Evolutionary conservation across 169 alveolate species (phyloP).

Genomic region (Amoebophrya sp.): DNA sequence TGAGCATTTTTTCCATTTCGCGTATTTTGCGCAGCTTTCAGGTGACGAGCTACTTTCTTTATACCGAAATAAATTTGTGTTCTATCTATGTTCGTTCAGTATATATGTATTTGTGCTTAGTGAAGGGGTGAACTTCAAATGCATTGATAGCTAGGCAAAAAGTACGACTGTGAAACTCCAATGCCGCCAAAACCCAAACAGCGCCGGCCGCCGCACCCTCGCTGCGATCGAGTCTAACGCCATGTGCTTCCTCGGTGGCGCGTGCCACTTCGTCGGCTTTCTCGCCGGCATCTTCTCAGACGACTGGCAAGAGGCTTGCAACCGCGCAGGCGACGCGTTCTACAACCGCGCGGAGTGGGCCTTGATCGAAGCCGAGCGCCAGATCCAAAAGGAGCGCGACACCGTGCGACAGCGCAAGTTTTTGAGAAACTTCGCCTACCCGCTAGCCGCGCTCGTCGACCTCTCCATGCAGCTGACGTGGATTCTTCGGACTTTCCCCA

Average conservation of each 20-base stretch:
- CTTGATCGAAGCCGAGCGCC: background rate
- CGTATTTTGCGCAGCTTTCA: no score
- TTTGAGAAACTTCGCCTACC: background rate
- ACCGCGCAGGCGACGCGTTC: background rate
- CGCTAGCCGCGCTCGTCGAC: background rate
- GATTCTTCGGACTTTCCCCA: background rate
- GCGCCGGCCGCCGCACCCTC: background rate
- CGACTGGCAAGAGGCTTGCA: background rate
- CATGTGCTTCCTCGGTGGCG: background rate
- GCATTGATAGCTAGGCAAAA: no score
- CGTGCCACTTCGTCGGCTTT: background rate
- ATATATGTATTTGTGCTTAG: no score
- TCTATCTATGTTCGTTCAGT: no score
- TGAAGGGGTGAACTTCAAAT: no score
- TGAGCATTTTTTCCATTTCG: no score
- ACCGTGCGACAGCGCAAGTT: background rate
- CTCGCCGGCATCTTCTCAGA: background rate
- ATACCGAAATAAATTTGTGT: no score
- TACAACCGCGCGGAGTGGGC: background rate
- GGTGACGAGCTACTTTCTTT: no score
- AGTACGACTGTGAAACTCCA: no score
- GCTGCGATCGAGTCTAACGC: background rate
- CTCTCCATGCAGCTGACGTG: background rate
- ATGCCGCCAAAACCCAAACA: background rate
- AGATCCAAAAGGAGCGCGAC: background rate